Percentiles rank a stretch among this genome's conserved stretches.
Evolutionary conservation across 2,329 filamentous ascomycete species (phyloP).

Genomic region (Cercospora canescens): DNA sequence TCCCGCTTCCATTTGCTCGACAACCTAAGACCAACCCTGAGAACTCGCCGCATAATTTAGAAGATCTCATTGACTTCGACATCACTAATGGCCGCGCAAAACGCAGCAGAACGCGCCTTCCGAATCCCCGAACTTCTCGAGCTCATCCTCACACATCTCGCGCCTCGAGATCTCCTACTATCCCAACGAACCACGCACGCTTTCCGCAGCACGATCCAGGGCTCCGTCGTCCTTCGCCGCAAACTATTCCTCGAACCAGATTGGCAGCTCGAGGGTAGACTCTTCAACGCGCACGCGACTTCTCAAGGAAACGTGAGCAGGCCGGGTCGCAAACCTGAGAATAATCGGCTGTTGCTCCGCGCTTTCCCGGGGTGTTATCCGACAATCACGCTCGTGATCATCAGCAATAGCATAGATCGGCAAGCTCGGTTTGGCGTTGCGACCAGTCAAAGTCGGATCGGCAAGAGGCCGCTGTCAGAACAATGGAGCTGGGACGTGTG

Average conservation of each 20-base stretch:
- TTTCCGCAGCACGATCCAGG: conserved; percentile 32
- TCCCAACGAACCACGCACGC: conserved; percentile 33
- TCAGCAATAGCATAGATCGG: conserved; percentile 22
- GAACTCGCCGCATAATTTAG: neutral
- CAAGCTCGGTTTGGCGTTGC: conserved; percentile 4
- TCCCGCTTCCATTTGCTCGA: neutral
- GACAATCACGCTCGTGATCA: conserved; percentile 35
- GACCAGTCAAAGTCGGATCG: neutral
- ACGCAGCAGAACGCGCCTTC: conserved; percentile 29
- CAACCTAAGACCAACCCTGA: neutral
- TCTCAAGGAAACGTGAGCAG: conserved; percentile 14
- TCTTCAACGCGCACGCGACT: conserved; percentile 25
- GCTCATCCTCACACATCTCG: conserved; percentile 37
- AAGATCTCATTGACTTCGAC: neutral
- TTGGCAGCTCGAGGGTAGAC: conserved; percentile 31
- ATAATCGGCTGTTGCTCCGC: conserved; percentile 37
- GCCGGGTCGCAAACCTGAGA: conserved; percentile 34
- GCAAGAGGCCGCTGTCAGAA: conserved; percentile 20
- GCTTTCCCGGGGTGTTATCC: conserved; percentile 37
- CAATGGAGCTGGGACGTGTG: conserved; percentile 38
- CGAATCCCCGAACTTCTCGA: conserved; percentile 42
- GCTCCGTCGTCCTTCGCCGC: conserved; percentile 33
- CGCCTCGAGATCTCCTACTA: conserved; percentile 35
- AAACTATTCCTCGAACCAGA: conserved; percentile 39
- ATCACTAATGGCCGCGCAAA: neutral